Evolutionary conservation across 495 filamentous ascomycete species (phyloP), one percentile per base, ranked within the genome.

Genomic region (Tetracladium setigerum): DNA sequence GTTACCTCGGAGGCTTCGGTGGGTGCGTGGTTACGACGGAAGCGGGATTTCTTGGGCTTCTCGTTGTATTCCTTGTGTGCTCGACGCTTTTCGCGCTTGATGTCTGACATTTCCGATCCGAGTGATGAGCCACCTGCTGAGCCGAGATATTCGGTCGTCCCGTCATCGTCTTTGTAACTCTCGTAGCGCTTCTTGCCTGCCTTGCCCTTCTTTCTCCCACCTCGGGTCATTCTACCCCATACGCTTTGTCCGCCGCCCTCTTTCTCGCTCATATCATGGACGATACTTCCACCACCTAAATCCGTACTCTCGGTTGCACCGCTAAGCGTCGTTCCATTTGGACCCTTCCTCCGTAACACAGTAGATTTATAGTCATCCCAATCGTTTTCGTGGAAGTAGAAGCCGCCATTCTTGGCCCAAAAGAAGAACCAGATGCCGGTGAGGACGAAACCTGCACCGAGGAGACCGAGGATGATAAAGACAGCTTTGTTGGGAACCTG

Each of bases 331-430:
- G 78, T 84, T 27, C 89, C 89, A 67, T 95, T 87, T 5, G 87
- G 87, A 0, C 89, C 89, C 63, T 87, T 90, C 44, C 91, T 83
- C 27, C 92, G 82, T n/a, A 97, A 68, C 10, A 98, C 94, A 0
- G 94, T 96, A 4, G 84, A 85, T 62, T 96, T 96, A 78, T 98
- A 98, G 54, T 98, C 92, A 1, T 95, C 90, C 92, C 92, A 98
- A 65, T 98, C 92, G 40, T 78, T 71, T 47, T 88, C 68, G 14
- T 73, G 75, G 74, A 86, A 98, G 47, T 82, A 66, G 68, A 96
- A 96, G 2, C 92, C 94, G 55, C 91, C 94, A 60, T 96, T 92
- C 67, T 85, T 89, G 44, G 89, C 89, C 85, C 85, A 94, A 77
- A 97, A 95, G 75, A 97, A 98, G 70, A 97, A 95, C 92, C 92